Conservation (phyloP, 192 early-diverging fungal genomes). For the Dimargaris verticillata region DNA sequence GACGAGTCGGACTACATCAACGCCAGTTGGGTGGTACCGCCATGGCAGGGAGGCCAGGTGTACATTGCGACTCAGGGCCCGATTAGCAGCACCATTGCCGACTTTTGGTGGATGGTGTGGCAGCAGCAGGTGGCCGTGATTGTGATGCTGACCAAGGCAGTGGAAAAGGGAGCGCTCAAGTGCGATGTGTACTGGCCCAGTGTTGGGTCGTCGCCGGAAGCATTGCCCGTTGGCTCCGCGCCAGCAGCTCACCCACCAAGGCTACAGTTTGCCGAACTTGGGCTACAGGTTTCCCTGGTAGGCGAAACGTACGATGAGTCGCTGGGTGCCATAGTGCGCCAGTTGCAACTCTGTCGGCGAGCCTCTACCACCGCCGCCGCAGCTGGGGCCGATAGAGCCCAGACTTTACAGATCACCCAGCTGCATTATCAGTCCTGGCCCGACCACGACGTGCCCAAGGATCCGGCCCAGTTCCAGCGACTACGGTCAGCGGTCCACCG, state of each 20-base stretch:
- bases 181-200: slow-evolving; percentile 81
- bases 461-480: slow-evolving; percentile 18
- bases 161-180: slow-evolving; percentile 53
- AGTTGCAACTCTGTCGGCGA: slow-evolving; percentile 36
- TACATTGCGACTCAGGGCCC: slow-evolving; percentile 91
- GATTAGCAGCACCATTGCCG: slow-evolving; percentile 44
- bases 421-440: slow-evolving; percentile 70
- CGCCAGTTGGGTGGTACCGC: slow-evolving; percentile 44
- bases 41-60: slow-evolving; percentile 25
- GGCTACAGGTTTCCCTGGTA: slow-evolving; percentile 34
- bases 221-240: background rate
- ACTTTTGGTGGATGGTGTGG: slow-evolving; percentile 86
- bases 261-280: slow-evolving; percentile 15
- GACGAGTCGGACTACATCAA: slow-evolving; percentile 59
- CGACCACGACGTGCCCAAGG: slow-evolving; percentile 56
- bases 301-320: slow-evolving; percentile 37
- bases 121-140: slow-evolving; percentile 60
- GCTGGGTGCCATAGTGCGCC: slow-evolving; percentile 21
- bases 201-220: background rate
- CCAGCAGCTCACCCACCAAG: background rate
- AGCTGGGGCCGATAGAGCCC: slow-evolving; percentile 11
- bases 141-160: slow-evolving; percentile 76
- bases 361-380: slow-evolving; percentile 20
- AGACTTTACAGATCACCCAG: slow-evolving; percentile 33
- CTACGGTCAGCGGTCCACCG: slow-evolving; percentile 2